These are phyloP conservation scores for Russula sp. DNA, from an alignment of 768 basidiomycete genomes.

Conservation along the genomic window DNA sequence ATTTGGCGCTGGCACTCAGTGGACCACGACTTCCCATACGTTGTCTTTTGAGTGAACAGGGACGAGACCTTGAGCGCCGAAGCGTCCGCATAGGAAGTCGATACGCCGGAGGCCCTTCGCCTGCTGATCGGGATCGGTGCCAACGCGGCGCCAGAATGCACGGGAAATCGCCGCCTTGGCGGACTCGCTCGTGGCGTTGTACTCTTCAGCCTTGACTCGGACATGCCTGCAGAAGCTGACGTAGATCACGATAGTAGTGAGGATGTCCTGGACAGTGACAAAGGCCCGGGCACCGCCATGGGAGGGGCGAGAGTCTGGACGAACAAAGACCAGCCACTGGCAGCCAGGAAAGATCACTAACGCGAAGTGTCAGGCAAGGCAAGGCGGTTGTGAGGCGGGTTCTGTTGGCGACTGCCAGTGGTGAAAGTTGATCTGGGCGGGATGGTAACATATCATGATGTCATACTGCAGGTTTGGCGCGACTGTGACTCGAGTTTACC, in stretches of 20 bases:
- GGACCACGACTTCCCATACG: constrained; percentile 9
- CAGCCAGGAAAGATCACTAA: constrained; percentile 8
- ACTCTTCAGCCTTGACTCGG: not conserved
- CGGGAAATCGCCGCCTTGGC: not conserved
- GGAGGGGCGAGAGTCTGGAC: not conserved
- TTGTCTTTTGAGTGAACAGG: constrained; percentile 7
- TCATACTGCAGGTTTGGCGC: constrained; percentile 4
- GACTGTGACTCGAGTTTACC: no score
- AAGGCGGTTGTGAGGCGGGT: constrained; percentile 3
- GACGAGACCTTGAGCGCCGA: constrained; percentile 5
- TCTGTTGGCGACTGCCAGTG: not conserved
- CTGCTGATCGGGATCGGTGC: not conserved
- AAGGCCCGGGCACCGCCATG: not conserved
- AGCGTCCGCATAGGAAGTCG: constrained; percentile 6
- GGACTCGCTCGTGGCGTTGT: not conserved
- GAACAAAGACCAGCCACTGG: not conserved
- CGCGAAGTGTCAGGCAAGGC: not conserved
- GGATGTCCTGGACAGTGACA: constrained; percentile 11
- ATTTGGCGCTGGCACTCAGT: not conserved
- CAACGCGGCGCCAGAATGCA: constrained; percentile 3
- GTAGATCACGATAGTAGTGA: not conserved
- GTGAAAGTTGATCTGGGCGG: not conserved
- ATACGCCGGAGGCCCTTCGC: constrained; percentile 9
- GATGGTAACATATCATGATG: not conserved
- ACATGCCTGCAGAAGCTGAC: constrained; percentile 2